These are phyloP conservation scores for Rauvolfia tetraphylla DNA, from an alignment of 257 asterid species.

Conservation along the genomic window DNA sequence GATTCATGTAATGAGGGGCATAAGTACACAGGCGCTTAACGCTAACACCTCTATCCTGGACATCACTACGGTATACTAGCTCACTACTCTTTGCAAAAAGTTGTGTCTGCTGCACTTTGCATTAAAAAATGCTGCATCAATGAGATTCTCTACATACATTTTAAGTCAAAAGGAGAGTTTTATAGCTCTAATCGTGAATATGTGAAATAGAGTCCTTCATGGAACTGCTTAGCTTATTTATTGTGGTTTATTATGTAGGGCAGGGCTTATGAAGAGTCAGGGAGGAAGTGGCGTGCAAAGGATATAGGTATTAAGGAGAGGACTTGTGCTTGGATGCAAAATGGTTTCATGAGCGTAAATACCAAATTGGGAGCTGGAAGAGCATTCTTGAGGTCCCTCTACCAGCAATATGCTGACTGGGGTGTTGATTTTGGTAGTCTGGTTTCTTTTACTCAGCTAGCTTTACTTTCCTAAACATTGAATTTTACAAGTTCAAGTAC, in stretches of 20 bases:
- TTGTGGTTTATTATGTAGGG: conserved; percentile 41
- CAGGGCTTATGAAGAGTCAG: conserved; percentile 66
- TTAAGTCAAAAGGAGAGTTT: background rate
- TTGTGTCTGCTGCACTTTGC: background rate
- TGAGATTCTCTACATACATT: background rate
- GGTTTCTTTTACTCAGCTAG: background rate
- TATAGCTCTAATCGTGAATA: background rate
- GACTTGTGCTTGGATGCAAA: conserved; percentile 80
- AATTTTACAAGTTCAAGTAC: background rate
- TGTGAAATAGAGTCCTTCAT: background rate
- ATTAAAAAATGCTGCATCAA: conserved; percentile 10
- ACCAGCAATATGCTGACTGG: conserved; percentile 92
- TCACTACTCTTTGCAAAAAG: conserved; percentile 3
- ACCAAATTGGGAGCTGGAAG: conserved; percentile 76
- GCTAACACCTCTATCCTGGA: conserved; percentile 82
- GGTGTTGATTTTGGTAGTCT: conserved; percentile 90
- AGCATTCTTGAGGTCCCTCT: conserved; percentile 85
- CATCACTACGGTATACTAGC: conserved; percentile 49
- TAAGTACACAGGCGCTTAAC: conserved; percentile 76
- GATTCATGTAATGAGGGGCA: conserved; percentile 92
- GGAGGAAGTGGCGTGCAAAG: conserved; percentile 61
- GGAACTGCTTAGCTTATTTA: background rate
- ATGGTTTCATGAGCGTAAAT: conserved; percentile 94
- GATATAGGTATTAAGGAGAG: conserved; percentile 77
- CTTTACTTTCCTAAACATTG: background rate